A percentile compares a stretch with the other conserved stretches of the same genome.
Evolutionary conservation across 345 rosid species (phyloP).

Genomic region (Odontarrhena argentea): DNA sequence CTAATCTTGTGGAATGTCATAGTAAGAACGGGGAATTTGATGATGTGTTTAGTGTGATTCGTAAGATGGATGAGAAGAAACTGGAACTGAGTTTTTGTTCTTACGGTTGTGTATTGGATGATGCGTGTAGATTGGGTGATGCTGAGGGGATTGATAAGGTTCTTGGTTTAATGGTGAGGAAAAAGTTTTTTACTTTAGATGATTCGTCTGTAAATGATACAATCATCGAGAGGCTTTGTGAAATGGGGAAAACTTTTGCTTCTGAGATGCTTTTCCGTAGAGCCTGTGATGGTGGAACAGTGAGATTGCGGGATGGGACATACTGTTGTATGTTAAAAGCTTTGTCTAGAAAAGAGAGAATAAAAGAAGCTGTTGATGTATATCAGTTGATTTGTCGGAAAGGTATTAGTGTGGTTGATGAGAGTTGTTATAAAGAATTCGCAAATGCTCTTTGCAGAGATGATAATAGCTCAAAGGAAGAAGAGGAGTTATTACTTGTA

Average conservation of each 20-base stretch:
- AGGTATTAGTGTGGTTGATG: conserved; percentile 41
- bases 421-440: conserved; percentile 51
- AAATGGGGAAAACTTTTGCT: conserved; percentile 57
- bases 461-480: conserved; percentile 46
- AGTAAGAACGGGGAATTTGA: conserved; percentile 54
- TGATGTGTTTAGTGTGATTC: conserved; percentile 48
- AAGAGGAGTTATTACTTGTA: conserved; percentile 38
- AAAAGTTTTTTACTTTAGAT: conserved; percentile 40
- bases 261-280: conserved; percentile 57
- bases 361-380: conserved; percentile 52
- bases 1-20: conserved; percentile 53
- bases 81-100: conserved; percentile 50
- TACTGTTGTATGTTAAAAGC: conserved; percentile 58
- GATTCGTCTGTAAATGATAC: conserved; percentile 35
- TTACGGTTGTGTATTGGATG: conserved; percentile 64
- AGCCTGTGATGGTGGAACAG: conserved; percentile 45
- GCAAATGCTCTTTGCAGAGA: conserved; percentile 52
- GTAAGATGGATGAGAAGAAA: conserved; percentile 56
- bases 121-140: conserved; percentile 55
- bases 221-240: conserved; percentile 57
- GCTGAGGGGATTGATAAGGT: conserved; percentile 50
- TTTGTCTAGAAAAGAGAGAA: conserved; percentile 50
- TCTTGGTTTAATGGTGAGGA: conserved; percentile 48
- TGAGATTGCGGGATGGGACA: conserved; percentile 45
- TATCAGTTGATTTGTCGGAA: conserved; percentile 43